Evolutionary conservation across 1,284 basidiomycete species (phyloP).

Genomic region (Cronartium quercuum): DNA sequence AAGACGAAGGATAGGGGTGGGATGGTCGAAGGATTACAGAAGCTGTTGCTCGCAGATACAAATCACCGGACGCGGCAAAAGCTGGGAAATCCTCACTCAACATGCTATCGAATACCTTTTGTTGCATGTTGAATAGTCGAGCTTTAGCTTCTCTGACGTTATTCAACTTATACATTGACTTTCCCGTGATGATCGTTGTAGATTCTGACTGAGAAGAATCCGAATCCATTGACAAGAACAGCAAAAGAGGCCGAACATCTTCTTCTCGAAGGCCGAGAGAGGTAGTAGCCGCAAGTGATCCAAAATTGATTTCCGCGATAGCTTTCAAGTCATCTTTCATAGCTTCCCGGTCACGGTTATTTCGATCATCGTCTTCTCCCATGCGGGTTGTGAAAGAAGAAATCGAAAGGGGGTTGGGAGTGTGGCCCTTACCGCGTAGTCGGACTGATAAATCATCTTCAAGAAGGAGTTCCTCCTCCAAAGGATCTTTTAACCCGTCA

Average conservation of each 20-base stretch:
- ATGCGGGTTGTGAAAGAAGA: constrained; percentile 1
- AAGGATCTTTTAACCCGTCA: constrained; percentile 91
- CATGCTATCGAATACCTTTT: constrained; percentile 28
- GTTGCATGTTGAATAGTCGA: constrained; percentile 22
- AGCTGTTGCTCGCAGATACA: constrained; percentile 30
- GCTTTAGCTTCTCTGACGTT: constrained; percentile 15
- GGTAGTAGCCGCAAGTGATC: constrained; percentile 4
- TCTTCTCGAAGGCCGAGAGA: constrained; percentile 16
- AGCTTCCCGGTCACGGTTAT: constrained; percentile 9
- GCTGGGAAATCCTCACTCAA: constrained; percentile 27
- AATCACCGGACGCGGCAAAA: constrained; percentile 29
- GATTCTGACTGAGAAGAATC: background rate
- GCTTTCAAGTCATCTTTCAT: constrained; percentile 35
- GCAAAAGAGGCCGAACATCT: constrained; percentile 8
- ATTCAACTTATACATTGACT: background rate
- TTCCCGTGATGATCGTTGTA: background rate
- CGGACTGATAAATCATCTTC: constrained; percentile 1
- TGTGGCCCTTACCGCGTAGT: background rate
- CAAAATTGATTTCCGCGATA: constrained; percentile 30
- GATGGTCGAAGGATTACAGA: constrained; percentile 2
- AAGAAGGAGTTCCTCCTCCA: constrained; percentile 57
- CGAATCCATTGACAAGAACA: constrained; percentile 14
- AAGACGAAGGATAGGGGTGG: background rate
- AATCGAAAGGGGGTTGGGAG: background rate
- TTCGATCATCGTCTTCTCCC: background rate